These are phyloP conservation scores for Xylaria venustula DNA, from an alignment of 495 filamentous ascomycete genomes.

Conservation along the genomic window DNA sequence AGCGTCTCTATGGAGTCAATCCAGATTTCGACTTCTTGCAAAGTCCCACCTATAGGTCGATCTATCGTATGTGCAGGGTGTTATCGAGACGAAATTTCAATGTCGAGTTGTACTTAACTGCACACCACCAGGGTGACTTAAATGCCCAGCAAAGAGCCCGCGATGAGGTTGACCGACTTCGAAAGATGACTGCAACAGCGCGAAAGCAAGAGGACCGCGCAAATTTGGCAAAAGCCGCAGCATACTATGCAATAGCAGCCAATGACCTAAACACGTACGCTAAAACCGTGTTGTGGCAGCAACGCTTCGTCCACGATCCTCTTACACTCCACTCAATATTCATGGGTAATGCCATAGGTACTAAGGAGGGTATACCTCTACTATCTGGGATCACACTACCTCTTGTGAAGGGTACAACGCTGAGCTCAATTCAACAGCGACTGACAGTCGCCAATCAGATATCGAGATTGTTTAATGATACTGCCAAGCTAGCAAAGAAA, in stretches of 20 bases:
- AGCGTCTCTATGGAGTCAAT: constrained; percentile 9
- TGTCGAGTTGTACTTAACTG: constrained; percentile 16
- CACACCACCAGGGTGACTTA: constrained; percentile 6
- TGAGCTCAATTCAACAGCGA: constrained; percentile 8
- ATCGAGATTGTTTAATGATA: constrained; percentile 14
- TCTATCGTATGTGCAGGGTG: not conserved
- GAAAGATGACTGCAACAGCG: constrained; percentile 20
- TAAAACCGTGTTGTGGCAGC: constrained; percentile 27
- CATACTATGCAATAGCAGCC: constrained; percentile 30
- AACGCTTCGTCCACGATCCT: constrained; percentile 31
- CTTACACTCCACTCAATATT: constrained; percentile 23
- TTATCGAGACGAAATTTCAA: constrained; percentile 18
- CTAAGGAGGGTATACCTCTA: constrained; percentile 21
- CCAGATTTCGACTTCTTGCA: constrained; percentile 19
- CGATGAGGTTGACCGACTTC: constrained; percentile 14
- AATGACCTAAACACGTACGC: constrained; percentile 24
- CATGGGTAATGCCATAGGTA: constrained; percentile 12
- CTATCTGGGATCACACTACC: constrained; percentile 19
- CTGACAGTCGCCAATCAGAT: constrained; percentile 13
- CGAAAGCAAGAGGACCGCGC: constrained; percentile 27
- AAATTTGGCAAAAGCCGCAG: constrained; percentile 23
- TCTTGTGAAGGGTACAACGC: constrained; percentile 8
- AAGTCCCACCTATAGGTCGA: not conserved
- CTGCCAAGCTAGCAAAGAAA: constrained; percentile 7
- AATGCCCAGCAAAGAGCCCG: constrained; percentile 14